Percentiles rank a stretch among this genome's conserved stretches.
These are phyloP conservation scores for Kodamaea hsintzibuensis DNA, from an alignment of 805 yeast genomes.

Conservation along the genomic window DNA sequence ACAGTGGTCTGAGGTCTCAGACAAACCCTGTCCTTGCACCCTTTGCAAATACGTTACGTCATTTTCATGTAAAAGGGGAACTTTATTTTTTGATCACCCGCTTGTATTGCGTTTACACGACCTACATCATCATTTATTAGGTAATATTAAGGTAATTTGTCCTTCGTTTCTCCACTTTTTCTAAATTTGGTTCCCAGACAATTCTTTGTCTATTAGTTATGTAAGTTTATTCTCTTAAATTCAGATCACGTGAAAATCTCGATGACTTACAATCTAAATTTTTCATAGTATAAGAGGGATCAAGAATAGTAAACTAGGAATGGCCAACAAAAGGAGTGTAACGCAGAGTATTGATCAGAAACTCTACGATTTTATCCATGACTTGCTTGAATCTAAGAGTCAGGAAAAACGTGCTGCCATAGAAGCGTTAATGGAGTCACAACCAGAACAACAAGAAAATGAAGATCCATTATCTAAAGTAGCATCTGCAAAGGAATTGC, in stretches of 20 bases:
- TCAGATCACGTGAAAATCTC: not conserved
- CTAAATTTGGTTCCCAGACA: no score
- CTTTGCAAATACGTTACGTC: not conserved
- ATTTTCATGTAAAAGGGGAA: no score
- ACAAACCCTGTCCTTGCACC: not conserved
- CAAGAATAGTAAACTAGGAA: not conserved
- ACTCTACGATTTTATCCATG: constrained; percentile 54
- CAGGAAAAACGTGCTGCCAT: constrained; percentile 54
- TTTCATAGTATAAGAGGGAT: not conserved
- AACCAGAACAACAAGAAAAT: constrained; percentile 30
- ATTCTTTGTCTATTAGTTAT: no score
- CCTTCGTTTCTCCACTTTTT: no score
- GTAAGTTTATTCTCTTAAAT: no score
- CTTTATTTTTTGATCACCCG: no score
- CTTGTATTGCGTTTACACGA: no score
- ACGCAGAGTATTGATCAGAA: constrained; percentile 49
- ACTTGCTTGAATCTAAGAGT: constrained; percentile 60
- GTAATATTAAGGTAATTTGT: no score
- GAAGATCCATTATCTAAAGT: constrained; percentile 31
- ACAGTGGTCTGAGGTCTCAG: not conserved
- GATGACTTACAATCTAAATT: not conserved
- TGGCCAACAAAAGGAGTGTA: constrained; percentile 11
- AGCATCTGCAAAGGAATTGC: constrained; percentile 64
- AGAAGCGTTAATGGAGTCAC: constrained; percentile 20
- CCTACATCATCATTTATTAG: no score